Base-by-base conservation (phyloP, 306 rosid genomes). In the Rubus parviflorus region DNA sequence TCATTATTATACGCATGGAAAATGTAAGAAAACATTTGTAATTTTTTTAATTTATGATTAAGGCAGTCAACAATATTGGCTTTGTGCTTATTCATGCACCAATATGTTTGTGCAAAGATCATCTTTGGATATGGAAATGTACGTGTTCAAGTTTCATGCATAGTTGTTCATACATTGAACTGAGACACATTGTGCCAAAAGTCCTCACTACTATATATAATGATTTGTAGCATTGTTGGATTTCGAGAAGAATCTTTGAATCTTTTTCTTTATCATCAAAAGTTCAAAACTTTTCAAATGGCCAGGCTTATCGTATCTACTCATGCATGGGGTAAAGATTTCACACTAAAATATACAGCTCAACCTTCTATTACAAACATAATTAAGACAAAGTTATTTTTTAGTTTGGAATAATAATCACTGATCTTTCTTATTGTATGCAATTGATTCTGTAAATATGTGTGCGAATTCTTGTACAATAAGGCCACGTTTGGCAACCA, bases 231-330 rank as follows among this genome's bases (percentile, higher is more conserved):
- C 77, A 66, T 67, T 77, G 79, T 86, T 68, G 87, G 83, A 66
- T 71, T 77, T 67, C 81, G 85, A 5, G 63, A 80, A 56, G 78
- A 79, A 77, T 81, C 88, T 85, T 74, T 73, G 38, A 72, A 43
- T 72, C 19, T 35, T 46, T 47, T 17, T 47, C 42, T 3, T 75
- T 60, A 25, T 23, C 66, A 30, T 12, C 66, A 11, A 60, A 13
- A 60, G 19, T 11, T 12, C 66, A 11, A 60, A 13, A 60, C 41
- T 11, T 25, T 12, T 12, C 66, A 12, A 12, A 23, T 5, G 35
- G 35, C 13, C 13, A 12, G 62, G 35, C 30, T 56, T 20, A 30
- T 60, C 41, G 16, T 60, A 60, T 60, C 63, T 8, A 14, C 35
- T 22, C 35, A 0, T 35, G 35, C 9, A 20, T 57, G 14, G 62